Conservation (phyloP, 176 grass and related monocot genomes). For the Poa annua region DNA sequence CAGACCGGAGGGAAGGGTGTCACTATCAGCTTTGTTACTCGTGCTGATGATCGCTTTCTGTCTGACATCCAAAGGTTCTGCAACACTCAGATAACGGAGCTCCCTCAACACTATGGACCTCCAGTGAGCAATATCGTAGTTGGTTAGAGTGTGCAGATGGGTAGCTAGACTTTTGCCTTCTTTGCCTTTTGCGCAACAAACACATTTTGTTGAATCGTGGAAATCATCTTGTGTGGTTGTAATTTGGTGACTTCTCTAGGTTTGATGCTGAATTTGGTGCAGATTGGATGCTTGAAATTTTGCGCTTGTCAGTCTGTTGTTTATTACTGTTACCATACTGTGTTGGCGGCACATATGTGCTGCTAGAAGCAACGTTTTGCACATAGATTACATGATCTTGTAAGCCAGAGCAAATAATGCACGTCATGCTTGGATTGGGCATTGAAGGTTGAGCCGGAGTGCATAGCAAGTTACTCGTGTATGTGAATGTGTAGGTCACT, state of each 20-base stretch:
- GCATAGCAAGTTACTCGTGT: background rate
- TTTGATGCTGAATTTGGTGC: conserved; percentile 19
- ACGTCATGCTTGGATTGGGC: background rate
- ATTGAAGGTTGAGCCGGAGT: background rate
- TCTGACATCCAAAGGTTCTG: conserved; percentile 28
- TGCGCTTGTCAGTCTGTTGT: background rate
- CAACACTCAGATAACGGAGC: conserved; percentile 16
- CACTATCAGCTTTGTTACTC: conserved; percentile 14
- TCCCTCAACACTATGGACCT: background rate
- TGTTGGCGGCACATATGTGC: background rate
- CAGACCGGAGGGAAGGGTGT: background rate
- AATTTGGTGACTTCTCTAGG: background rate
- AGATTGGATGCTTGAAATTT: conserved; percentile 9
- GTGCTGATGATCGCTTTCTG: background rate
- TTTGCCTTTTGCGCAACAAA: background rate
- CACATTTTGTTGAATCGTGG: background rate
- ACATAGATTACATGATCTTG: background rate
- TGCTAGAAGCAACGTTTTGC: background rate
- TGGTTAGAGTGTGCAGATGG: background rate
- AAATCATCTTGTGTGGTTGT: background rate
- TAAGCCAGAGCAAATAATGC: background rate
- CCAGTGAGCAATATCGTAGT: background rate
- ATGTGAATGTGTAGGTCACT: background rate
- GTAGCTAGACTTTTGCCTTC: background rate
- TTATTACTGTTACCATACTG: background rate